These are phyloP conservation scores for Vanderwaltozyma tropicalis DNA, from an alignment of 805 yeast species.

Conservation along the genomic window DNA sequence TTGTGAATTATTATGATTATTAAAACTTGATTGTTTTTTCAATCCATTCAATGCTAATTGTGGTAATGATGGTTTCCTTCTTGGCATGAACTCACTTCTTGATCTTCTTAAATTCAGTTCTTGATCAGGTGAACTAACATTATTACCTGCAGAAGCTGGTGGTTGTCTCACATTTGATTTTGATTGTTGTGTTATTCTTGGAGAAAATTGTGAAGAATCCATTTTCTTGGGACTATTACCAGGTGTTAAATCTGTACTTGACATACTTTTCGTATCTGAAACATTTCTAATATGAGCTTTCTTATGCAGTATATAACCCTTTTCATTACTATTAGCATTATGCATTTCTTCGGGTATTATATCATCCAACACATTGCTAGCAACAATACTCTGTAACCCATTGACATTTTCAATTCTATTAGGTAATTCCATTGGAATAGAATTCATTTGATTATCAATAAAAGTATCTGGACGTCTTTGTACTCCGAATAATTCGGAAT, in stretches of 20 bases:
- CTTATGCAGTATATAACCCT: constrained; percentile 13
- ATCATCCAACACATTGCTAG: constrained; percentile 16
- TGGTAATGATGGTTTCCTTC: constrained; percentile 23
- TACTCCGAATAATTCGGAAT: constrained; percentile 1
- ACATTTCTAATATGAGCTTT: constrained; percentile 18
- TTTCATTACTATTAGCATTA: neutral
- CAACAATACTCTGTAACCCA: constrained; percentile 11
- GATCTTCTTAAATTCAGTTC: neutral
- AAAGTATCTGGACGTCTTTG: neutral
- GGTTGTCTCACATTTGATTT: neutral
- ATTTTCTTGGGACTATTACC: constrained; percentile 14
- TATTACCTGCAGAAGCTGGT: too few species aligned
- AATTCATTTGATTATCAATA: neutral
- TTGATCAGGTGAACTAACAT: neutral
- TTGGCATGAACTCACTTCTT: constrained; percentile 14
- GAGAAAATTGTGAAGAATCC: neutral
- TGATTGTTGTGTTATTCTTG: neutral
- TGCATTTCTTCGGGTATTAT: neutral
- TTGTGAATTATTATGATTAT: constrained; percentile 4
- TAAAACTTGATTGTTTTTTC: constrained; percentile 19
- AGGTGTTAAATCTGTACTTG: constrained; percentile 22
- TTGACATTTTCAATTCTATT: constrained; percentile 18
- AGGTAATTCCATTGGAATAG: constrained; percentile 7
- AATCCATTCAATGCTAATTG: constrained; percentile 20
- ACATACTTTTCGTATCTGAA: constrained; percentile 23